Percentiles rank a stretch among this genome's conserved stretches.
These are phyloP conservation scores for Diplocarpon mali DNA, from an alignment of 2,329 filamentous ascomycete species.

Conservation along the genomic window DNA sequence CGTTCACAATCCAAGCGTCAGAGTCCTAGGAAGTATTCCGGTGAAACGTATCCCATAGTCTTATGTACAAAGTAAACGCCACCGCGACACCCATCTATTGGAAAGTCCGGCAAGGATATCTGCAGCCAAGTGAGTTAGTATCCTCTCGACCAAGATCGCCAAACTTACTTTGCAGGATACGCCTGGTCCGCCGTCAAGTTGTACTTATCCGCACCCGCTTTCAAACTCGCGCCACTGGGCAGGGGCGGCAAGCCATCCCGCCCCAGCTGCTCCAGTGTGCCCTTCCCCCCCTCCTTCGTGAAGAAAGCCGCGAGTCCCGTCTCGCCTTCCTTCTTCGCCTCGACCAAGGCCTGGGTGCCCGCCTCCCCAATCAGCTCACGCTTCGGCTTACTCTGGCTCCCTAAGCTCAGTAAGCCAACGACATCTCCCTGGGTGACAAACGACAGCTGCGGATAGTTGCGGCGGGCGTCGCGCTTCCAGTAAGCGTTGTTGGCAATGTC, in stretches of 20 bases:
- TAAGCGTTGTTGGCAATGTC: slow-evolving; percentile 89
- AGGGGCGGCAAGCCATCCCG: slow-evolving; percentile 76
- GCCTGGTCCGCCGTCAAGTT: slow-evolving; percentile 52
- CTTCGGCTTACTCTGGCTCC: slow-evolving; percentile 71
- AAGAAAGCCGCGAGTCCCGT: slow-evolving; percentile 65
- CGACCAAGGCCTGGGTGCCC: slow-evolving; percentile 62
- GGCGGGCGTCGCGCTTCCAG: slow-evolving; percentile 86
- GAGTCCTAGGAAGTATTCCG: too few relatives aligned
- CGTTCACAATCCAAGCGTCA: too few relatives aligned
- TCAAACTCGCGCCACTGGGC: slow-evolving; percentile 51
- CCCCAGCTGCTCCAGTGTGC: slow-evolving; percentile 50
- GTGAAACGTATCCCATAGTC: slow-evolving; percentile 5
- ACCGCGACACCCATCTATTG: slow-evolving; percentile 31
- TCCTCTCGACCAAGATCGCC: not conserved
- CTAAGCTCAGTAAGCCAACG: slow-evolving; percentile 74
- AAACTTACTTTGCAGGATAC: slow-evolving; percentile 58
- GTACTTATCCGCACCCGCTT: slow-evolving; percentile 56
- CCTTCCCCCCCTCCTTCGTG: slow-evolving; percentile 46
- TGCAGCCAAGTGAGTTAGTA: slow-evolving; percentile 29
- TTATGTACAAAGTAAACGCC: slow-evolving; percentile 18
- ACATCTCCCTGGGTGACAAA: slow-evolving; percentile 76
- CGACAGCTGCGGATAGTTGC: slow-evolving; percentile 70
- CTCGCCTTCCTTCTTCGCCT: slow-evolving; percentile 63
- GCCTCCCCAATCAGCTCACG: slow-evolving; percentile 71
- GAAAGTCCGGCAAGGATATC: slow-evolving; percentile 56